phyloP scores from a whole-genome alignment of 768 basidiomycete genomes.

The Leccinellum rugosiceps region DNA sequence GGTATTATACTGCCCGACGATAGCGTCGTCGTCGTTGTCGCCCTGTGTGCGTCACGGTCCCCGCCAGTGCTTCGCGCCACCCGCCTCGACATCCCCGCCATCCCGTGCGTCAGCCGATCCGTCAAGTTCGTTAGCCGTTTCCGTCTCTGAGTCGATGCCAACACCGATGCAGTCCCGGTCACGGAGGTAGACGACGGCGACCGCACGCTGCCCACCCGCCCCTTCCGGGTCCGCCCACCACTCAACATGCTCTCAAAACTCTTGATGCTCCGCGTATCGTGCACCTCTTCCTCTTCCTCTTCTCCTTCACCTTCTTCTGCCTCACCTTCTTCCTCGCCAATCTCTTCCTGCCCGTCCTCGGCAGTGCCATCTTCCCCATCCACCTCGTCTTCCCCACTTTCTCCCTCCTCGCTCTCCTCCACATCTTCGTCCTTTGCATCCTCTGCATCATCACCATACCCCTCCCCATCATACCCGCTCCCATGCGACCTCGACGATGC shows the following conservation, averaged over 20 bases:
- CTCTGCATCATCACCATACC: conserved; percentile 10
- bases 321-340: conserved; percentile 13
- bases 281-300: conserved; percentile 29
- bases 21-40: conserved; percentile 25
- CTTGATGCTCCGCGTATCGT: conserved; percentile 72
- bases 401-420: background rate
- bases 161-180: background rate
- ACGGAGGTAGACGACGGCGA: background rate
- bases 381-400: conserved; percentile 22
- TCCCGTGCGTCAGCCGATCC: conserved; percentile 70
- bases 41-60: conserved; percentile 32
- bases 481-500: conserved; percentile 40
- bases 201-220: background rate
- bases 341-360: conserved; percentile 13
- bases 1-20: conserved; percentile 39
- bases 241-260: conserved; percentile 89
- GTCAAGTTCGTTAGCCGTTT: conserved; percentile 49
- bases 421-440: conserved; percentile 9
- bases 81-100: conserved; percentile 56
- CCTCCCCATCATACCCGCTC: conserved; percentile 17
- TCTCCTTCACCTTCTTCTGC: conserved; percentile 23
- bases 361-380: conserved; percentile 29
- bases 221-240: conserved; percentile 18
- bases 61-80: conserved; percentile 19
- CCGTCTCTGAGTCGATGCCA: conserved; percentile 44